These are phyloP conservation scores for Kuraishia molischiana DNA, from an alignment of 805 yeast species.

Conservation along the genomic window DNA sequence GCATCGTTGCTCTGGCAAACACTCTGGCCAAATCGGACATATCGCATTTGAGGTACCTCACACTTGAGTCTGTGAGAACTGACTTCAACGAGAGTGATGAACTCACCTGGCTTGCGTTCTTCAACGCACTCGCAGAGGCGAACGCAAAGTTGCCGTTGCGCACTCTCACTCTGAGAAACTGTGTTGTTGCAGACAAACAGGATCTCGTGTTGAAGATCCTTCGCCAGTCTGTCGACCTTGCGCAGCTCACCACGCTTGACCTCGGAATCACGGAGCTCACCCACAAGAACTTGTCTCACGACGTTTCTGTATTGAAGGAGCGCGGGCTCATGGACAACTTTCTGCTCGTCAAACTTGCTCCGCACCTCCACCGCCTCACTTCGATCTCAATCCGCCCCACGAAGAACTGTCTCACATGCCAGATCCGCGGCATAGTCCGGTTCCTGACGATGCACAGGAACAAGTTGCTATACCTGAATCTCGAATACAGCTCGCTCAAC, in stretches of 20 bases:
- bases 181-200: conserved; percentile 15
- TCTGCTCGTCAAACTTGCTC: conserved; percentile 8
- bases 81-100: conserved; percentile 14
- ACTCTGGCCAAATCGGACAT: background rate
- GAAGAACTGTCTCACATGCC: conserved; percentile 17
- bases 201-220: conserved; percentile 3
- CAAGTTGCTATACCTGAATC: background rate
- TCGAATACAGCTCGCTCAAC: background rate
- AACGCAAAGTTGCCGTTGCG: conserved; percentile 7
- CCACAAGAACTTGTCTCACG: conserved; percentile 13
- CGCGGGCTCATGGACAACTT: conserved; percentile 3
- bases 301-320: background rate
- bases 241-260: conserved; percentile 5
- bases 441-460: conserved; percentile 5
- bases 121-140: conserved; percentile 5
- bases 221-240: conserved; percentile 5
- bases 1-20: background rate
- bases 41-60: background rate
- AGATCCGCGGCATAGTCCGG: conserved; percentile 9
- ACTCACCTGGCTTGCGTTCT: conserved; percentile 19
- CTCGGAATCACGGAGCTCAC: conserved; percentile 16
- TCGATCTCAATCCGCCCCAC: conserved; percentile 14
- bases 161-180: conserved; percentile 10
- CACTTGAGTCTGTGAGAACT: conserved; percentile 7
- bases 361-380: conserved; percentile 9